These are phyloP conservation scores for Draba incana DNA, from an alignment of 345 rosid species.

Conservation along the genomic window DNA sequence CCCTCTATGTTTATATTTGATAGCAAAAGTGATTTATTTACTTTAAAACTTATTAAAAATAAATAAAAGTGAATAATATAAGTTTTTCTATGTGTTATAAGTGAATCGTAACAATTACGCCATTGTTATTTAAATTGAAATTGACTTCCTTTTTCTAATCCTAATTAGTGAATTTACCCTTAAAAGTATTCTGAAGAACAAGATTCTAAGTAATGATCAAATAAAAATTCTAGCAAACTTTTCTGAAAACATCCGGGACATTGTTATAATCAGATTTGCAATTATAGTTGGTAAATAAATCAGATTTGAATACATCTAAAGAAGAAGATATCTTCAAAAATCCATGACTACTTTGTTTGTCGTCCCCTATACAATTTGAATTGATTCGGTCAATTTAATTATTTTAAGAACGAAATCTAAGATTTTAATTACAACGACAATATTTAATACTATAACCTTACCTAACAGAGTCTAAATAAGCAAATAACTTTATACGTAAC, in stretches of 20 bases:
- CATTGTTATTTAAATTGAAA: slow-evolving; percentile 14
- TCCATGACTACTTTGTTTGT: slow-evolving; percentile 8
- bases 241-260: background rate
- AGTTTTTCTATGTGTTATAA: slow-evolving; percentile 2
- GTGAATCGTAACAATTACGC: slow-evolving; percentile 40
- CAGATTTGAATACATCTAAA: slow-evolving; percentile 16
- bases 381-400: background rate
- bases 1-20: slow-evolving; percentile 4
- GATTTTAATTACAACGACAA: slow-evolving; percentile 1
- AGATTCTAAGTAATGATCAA: background rate
- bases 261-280: background rate
- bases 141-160: background rate
- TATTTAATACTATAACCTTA: background rate
- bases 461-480: background rate
- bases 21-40: slow-evolving; percentile 28
- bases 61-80: slow-evolving; percentile 14
- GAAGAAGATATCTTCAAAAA: slow-evolving; percentile 21
- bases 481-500: slow-evolving; percentile 6
- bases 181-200: slow-evolving; percentile 3
- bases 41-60: slow-evolving; percentile 3
- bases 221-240: slow-evolving; percentile 3
- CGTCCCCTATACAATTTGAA: background rate
- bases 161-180: background rate
- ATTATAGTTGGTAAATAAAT: slow-evolving; percentile 4
- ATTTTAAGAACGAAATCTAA: background rate